A percentile compares a stretch with the other conserved stretches of the same genome.
Conservation (phyloP, 2,329 filamentous ascomycete genomes). For the Trichoderma asperellum region DNA sequence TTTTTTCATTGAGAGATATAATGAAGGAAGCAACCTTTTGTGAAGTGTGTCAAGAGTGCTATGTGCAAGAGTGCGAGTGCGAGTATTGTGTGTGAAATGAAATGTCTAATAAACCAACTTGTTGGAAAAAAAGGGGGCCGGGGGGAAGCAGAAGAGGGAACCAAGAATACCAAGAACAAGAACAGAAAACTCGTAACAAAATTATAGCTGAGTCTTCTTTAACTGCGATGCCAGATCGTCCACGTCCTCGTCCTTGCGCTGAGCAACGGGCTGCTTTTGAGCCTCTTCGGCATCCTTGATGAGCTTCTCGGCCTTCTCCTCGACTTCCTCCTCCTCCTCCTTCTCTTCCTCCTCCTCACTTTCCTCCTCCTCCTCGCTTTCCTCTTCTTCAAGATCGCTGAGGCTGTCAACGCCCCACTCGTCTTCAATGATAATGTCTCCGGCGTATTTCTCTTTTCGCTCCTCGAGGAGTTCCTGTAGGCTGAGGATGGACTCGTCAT, state of each 20-base stretch:
- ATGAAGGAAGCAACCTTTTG: neutral
- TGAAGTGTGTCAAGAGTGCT: constrained; percentile 7
- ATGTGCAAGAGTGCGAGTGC: constrained; percentile 1
- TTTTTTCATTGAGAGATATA: constrained; percentile 35
- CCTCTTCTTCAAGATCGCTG: constrained; percentile 83
- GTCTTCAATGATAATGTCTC: constrained; percentile 71
- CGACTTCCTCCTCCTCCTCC: constrained; percentile 66
- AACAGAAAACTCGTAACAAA: neutral
- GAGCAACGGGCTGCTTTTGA: constrained; percentile 72
- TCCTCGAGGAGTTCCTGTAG: constrained; percentile 74
- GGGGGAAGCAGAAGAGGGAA: neutral
- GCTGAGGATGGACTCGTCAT: constrained; percentile 71
- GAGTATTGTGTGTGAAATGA: neutral
- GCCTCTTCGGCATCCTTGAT: constrained; percentile 71
- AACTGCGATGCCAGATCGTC: constrained; percentile 78
- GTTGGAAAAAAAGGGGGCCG: neutral
- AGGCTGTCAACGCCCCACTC: constrained; percentile 85
- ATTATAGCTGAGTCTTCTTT: constrained; percentile 67
- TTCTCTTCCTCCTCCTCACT: constrained; percentile 74
- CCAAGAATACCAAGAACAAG: neutral
- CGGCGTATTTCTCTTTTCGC: constrained; percentile 74
- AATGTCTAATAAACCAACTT: constrained; percentile 25
- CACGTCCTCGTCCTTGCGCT: constrained; percentile 74
- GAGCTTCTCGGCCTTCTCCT: constrained; percentile 70
- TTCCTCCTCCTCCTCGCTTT: constrained; percentile 67